phyloP scores from a whole-genome alignment of 495 filamentous ascomycete species.

The Podospora pseudoanserina region DNA sequence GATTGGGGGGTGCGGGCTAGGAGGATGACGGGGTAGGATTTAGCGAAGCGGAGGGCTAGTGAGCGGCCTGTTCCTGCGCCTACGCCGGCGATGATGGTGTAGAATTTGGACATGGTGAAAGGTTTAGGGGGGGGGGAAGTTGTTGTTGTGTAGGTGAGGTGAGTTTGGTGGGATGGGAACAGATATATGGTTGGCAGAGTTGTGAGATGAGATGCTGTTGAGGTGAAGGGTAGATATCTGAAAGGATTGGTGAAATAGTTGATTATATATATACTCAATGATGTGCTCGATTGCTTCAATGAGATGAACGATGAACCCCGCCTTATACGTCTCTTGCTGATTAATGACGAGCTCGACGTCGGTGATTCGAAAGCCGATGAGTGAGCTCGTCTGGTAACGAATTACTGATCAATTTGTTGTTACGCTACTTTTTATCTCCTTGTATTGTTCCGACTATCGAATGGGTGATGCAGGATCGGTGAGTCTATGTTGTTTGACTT shows the following conservation, averaged over 20 bases:
- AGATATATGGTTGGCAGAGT: no score
- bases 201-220: no score
- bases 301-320: slow-evolving; percentile 18
- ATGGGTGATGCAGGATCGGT: not conserved
- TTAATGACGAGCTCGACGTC: slow-evolving; percentile 13
- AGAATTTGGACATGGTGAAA: slow-evolving; percentile 40
- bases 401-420: not conserved
- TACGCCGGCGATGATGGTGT: slow-evolving; percentile 72
- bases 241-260: not conserved
- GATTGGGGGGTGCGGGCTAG: slow-evolving; percentile 66
- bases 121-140: not conserved
- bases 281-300: slow-evolving; percentile 13
- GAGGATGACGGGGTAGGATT: slow-evolving; percentile 71
- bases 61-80: slow-evolving; percentile 62
- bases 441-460: not conserved
- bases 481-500: not conserved
- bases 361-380: not conserved
- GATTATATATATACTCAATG: slow-evolving; percentile 5
- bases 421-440: not conserved
- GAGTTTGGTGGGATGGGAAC: not conserved
- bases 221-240: not conserved
- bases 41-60: slow-evolving; percentile 64
- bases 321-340: slow-evolving; percentile 1
- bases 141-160: not conserved
- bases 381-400: not conserved